phyloP scores from a whole-genome alignment of 2,329 filamentous ascomycete genomes.

The Alternaria ventricosa region DNA sequence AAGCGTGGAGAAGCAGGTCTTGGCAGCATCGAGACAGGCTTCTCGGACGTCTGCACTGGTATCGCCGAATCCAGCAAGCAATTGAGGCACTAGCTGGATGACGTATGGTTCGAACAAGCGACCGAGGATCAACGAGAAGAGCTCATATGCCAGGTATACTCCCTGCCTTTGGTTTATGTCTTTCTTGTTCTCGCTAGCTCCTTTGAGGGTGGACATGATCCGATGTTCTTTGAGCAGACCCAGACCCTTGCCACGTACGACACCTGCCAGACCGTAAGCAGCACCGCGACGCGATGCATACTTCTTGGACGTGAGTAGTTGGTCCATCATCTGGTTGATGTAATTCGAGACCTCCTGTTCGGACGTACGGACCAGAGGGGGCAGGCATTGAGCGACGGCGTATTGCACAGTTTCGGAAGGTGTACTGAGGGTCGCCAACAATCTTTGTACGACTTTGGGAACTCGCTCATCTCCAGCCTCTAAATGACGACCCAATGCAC shows the following conservation, averaged over 20 bases:
- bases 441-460: slow-evolving; percentile 82
- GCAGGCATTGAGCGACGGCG: slow-evolving; percentile 91
- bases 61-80: slow-evolving; percentile 90
- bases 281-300: slow-evolving; percentile 93
- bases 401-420: slow-evolving; percentile 97
- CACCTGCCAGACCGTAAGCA: slow-evolving; percentile 90
- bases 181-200: slow-evolving; percentile 93
- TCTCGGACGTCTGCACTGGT: slow-evolving; percentile 87
- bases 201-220: slow-evolving; percentile 80
- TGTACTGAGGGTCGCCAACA: slow-evolving; percentile 87
- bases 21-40: slow-evolving; percentile 89
- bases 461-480: slow-evolving; percentile 84
- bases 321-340: slow-evolving; percentile 79
- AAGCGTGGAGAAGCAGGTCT: slow-evolving; percentile 89
- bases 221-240: slow-evolving; percentile 81
- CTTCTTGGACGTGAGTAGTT: slow-evolving; percentile 84
- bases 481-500: slow-evolving; percentile 87
- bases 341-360: slow-evolving; percentile 80
- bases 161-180: slow-evolving; percentile 88
- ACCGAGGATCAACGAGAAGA: slow-evolving; percentile 84
- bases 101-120: slow-evolving; percentile 95
- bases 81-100: slow-evolving; percentile 90
- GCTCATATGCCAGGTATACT: slow-evolving; percentile 86
- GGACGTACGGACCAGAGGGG: slow-evolving; percentile 84
- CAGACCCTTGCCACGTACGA: slow-evolving; percentile 88